Base-by-base conservation (phyloP, 176 grass and related monocot genomes). In the Raddia distichophylla region DNA sequence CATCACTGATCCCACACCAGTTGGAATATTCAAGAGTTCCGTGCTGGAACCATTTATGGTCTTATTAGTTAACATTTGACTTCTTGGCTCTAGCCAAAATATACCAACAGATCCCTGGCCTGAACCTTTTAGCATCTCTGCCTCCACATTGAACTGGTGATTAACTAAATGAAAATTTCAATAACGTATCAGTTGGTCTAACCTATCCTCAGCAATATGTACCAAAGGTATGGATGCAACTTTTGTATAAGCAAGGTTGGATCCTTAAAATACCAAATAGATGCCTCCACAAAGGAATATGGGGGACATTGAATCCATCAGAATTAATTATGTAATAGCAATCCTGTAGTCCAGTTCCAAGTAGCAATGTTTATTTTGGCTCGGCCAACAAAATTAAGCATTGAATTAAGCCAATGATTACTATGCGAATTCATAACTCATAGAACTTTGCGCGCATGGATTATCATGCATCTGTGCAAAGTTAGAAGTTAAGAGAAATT, bases 1-100 rank as follows among this genome's bases (percentile, higher is more conserved):
- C 20, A 78, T n/a, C 14, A 10, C 10, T 18, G 17, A 42, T 40
- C 5, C 22, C 16, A 67, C 50, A 79, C 12, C 18, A 0, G 48
- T 55, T 79, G 35, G 62, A 67, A 15, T 79, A 79, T 79, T 48
- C 17, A 51, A 79, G 13, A 19, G 48, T 14, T 79, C 12, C 5
- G 51, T 67, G 48, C 19, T 77, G 15, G 2, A 50, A 52, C 15
- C 53, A 58, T 65, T 1, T 57, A 35, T 56, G 8, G 48, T 57
- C 2, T 60, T 13, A 67, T 33, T 83, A 55, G 49, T 57, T 45
- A 47, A 15, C 10, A 44, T 45, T 20, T 34, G 7, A 60, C 20
- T 9, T 16, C 3, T 11, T 11, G 8, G 59, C 12, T 66, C 20
- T 42, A 67, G 53, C 5, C 6, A 49, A 74, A 34, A 2, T 40